phyloP scores from a whole-genome alignment of 1,284 basidiomycete genomes.

The Ceratobasidium sp. region DNA sequence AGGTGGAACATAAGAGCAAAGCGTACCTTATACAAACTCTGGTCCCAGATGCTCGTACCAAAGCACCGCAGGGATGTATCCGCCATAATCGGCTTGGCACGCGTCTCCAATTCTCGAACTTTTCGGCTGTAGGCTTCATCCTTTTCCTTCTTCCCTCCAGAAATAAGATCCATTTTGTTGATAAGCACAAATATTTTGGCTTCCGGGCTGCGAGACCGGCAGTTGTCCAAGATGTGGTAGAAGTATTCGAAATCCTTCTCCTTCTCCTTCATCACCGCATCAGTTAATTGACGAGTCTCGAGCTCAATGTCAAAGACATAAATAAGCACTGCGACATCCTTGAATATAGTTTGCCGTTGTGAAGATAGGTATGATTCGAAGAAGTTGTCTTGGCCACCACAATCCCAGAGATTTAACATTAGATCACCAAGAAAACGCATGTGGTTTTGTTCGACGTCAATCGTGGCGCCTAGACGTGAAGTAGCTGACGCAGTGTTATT shows the following conservation, averaged over 20 bases:
- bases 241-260: conserved; percentile 85
- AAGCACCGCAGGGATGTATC: conserved; percentile 73
- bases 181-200: conserved; percentile 91
- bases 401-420: conserved; percentile 96
- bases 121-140: conserved; percentile 44
- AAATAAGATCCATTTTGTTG: conserved; percentile 91
- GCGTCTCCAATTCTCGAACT: conserved; percentile 52
- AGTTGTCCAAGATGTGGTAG: conserved; percentile 82
- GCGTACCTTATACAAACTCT: conserved; percentile 91
- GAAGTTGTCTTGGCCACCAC: conserved; percentile 97
- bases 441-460: conserved; percentile 98
- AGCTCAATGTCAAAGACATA: conserved; percentile 95
- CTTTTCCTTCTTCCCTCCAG: conserved; percentile 43
- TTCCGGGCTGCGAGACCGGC: conserved; percentile 79
- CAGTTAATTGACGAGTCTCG: conserved; percentile 45
- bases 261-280: conserved; percentile 64
- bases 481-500: conserved; percentile 93
- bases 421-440: conserved; percentile 96
- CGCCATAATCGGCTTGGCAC: conserved; percentile 54
- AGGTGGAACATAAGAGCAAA: conserved; percentile 27
- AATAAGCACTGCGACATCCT: conserved; percentile 95
- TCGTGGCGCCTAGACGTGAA: conserved; percentile 91
- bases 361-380: conserved; percentile 95
- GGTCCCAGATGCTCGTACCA: conserved; percentile 98
- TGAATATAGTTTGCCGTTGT: conserved; percentile 92